Conservation (phyloP, 108 stramenopile species). For the Chaetoceros tenuissimus region DNA sequence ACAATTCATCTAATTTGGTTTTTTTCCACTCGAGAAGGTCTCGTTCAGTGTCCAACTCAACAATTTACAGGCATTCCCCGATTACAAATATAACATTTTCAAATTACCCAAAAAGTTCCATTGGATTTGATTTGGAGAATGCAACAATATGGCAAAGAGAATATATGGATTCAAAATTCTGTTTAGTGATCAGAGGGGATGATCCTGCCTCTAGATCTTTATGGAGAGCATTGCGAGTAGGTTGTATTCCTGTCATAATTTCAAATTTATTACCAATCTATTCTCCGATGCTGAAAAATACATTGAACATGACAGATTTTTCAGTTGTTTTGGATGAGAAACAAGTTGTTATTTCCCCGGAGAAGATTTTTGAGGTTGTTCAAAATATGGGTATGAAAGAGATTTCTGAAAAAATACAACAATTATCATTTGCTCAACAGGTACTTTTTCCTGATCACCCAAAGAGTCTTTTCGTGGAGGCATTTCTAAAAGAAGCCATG, state of each 20-base stretch:
- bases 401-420: conserved; percentile 9
- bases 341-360: conserved; percentile 18
- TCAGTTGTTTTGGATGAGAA: conserved; percentile 16
- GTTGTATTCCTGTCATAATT: conserved; percentile 35
- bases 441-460: conserved; percentile 20
- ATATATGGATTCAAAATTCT: conserved; percentile 24
- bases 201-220: conserved; percentile 14
- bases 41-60: conserved; percentile 18
- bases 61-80: conserved; percentile 18
- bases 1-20: conserved; percentile 2
- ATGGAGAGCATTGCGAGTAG: conserved; percentile 17
- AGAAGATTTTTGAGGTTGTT: conserved; percentile 3
- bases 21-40: conserved; percentile 17
- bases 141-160: conserved; percentile 13
- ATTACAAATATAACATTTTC: conserved; percentile 1
- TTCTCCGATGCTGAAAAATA: conserved; percentile 7
- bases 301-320: conserved; percentile 20
- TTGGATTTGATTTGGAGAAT: conserved; percentile 10
- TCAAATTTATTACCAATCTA: conserved; percentile 18
- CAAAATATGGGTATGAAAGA: conserved; percentile 5
- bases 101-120: not conserved
- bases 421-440: conserved; percentile 16
- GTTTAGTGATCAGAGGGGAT: conserved; percentile 34
- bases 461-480: conserved; percentile 25
- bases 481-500: conserved; percentile 21